Evolutionary conservation across 768 basidiomycete species (phyloP).

Genomic region (Boletus sp.): DNA sequence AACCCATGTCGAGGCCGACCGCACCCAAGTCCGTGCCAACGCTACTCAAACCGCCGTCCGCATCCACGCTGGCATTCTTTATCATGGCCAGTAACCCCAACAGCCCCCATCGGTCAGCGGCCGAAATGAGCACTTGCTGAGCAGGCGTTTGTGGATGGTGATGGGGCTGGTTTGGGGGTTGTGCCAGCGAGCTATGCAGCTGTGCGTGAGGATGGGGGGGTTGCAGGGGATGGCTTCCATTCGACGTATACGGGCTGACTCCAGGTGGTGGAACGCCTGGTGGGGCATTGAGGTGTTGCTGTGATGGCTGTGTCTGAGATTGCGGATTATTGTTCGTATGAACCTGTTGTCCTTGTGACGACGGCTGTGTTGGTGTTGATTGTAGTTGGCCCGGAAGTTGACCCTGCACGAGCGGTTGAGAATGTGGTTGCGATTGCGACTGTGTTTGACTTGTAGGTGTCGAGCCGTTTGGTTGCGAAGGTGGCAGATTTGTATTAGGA

Average conservation of each 20-base stretch:
- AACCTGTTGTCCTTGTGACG: constrained; percentile 29
- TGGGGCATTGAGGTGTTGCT: constrained; percentile 52
- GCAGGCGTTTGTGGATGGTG: constrained; percentile 83
- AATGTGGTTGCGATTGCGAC: constrained; percentile 23
- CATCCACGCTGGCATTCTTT: constrained; percentile 70
- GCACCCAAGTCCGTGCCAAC: constrained; percentile 90
- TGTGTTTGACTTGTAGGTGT: constrained; percentile 21
- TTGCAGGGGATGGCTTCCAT: constrained; percentile 36
- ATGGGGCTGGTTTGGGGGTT: constrained; percentile 33
- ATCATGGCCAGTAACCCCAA: constrained; percentile 82
- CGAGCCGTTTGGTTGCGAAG: constrained; percentile 29
- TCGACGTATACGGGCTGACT: constrained; percentile 33
- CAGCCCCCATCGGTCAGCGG: constrained; percentile 94
- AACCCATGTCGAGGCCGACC: constrained; percentile 87
- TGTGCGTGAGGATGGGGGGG: constrained; percentile 35
- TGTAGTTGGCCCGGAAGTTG: constrained; percentile 22
- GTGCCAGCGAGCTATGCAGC: constrained; percentile 28
- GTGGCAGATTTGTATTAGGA: constrained; percentile 45
- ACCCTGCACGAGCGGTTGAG: constrained; percentile 23
- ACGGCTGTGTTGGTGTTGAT: constrained; percentile 21
- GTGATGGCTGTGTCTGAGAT: constrained; percentile 33
- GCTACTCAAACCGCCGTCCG: constrained; percentile 76
- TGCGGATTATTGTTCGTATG: constrained; percentile 33
- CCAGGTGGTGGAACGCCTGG: constrained; percentile 44
- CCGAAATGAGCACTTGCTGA: constrained; percentile 87